Percentiles rank a stretch among this genome's conserved stretches.
phyloP scores from a whole-genome alignment of 805 yeast genomes.

The Candida saitoana region DNA sequence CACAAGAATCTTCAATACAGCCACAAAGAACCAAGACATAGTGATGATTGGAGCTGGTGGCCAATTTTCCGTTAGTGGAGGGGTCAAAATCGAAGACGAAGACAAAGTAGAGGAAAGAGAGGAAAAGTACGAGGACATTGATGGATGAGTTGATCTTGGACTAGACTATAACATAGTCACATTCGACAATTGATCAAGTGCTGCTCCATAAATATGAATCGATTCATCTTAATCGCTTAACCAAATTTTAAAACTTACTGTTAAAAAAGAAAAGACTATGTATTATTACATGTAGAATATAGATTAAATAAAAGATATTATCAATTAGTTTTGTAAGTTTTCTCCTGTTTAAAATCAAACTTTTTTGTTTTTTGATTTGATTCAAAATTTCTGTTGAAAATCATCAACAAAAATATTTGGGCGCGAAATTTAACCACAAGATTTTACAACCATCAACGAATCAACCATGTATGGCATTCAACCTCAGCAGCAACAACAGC shows the following conservation, averaged over 20 bases:
- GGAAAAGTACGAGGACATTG: conserved; percentile 51
- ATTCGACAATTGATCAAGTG: too few species aligned
- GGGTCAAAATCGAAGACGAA: conserved; percentile 57
- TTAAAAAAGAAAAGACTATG: too few species aligned
- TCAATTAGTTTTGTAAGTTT: too few species aligned
- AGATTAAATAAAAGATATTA: background rate
- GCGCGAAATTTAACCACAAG: background rate
- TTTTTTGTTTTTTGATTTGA: too few species aligned
- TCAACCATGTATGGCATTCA: conserved; percentile 2
- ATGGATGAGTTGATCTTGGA: conserved; percentile 18
- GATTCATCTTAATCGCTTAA: too few species aligned
- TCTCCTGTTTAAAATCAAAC: too few species aligned
- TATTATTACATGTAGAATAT: background rate
- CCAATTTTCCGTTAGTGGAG: conserved; percentile 89
- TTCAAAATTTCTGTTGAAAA: too few species aligned
- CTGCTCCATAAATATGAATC: too few species aligned
- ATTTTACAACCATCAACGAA: background rate
- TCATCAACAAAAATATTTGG: background rate
- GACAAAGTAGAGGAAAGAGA: conserved; percentile 44
- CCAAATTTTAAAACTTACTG: too few species aligned
- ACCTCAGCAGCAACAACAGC: background rate
- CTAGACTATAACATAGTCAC: background rate
- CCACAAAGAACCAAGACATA: conserved; percentile 77
- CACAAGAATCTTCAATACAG: conserved; percentile 88
- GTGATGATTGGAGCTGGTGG: conserved; percentile 88